Evolutionary conservation across 2,329 filamentous ascomycete genomes (phyloP), one percentile per base, ranked within the genome.

Genomic region (Coleophoma eucalyptorum): DNA sequence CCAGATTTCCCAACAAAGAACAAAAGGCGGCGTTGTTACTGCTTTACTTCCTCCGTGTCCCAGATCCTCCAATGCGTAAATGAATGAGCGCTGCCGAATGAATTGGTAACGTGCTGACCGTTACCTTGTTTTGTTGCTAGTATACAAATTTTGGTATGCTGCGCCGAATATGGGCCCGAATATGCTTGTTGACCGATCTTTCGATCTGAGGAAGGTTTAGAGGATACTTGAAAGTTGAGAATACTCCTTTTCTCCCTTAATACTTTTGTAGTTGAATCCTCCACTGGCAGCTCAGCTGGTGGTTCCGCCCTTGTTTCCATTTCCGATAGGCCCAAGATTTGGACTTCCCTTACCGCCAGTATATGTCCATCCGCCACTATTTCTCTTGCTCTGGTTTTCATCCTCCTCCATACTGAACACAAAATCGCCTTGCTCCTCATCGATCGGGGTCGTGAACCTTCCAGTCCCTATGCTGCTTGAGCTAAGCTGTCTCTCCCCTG

Each of bases 361-460:
- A 46, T 59, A 63, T 15, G 56, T 60, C 62, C 64, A 65, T 26
- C 62, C 62, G 18, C 62, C 60, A 52, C 62, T 63, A 34, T 61
- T 65, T 49, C 59, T 50, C 57, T 65, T 61, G 13, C 58, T 70
- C 50, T 77, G 74, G 66, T 80, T 81, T 47, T 75, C 67, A 35
- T 76, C 69, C 19, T 75, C 69, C 57, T 86, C 82, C 81, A 86
- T 85, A 61, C 72, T 80, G 63, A 86, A 86, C 13, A 86, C 78
- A 56, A 85, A 84, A 21, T 80, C 77, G 4, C 79, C 73, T 50
- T 85, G 80, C 58, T 86, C 82, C 61, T 85, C 82, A 52, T 84
- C 81, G 54, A 86, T 85, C 3, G 81, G 81, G 1, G 80, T 84
- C 2, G 81, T 81, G 62, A 83, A 84, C 15, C 82, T 72, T 18